Evolutionary conservation across 2,329 filamentous ascomycete genomes (phyloP).

Genomic region (Talaromyces sp.): DNA sequence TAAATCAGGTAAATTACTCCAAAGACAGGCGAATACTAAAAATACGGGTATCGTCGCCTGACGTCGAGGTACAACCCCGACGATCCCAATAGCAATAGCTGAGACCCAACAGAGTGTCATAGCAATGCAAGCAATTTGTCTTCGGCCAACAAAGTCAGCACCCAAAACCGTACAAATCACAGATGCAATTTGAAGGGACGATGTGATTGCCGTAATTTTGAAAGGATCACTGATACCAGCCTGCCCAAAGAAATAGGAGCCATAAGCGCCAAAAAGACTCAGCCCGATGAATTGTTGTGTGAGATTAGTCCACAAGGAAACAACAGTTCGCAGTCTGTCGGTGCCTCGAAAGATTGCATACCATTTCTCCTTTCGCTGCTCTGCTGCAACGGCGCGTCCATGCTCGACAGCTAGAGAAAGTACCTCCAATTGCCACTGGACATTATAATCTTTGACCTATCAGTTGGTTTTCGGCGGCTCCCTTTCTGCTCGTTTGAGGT

Average conservation of each 20-base stretch:
- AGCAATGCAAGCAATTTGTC: not conserved
- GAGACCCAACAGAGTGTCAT: not conserved
- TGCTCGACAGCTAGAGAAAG: conserved; percentile 11
- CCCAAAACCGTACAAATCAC: not conserved
- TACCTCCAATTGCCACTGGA: not conserved
- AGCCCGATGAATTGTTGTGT: conserved; percentile 24
- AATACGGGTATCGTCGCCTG: not conserved
- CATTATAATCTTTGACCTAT: not conserved
- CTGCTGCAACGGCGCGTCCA: conserved; percentile 12
- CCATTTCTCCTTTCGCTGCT: conserved; percentile 20
- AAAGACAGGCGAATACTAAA: not conserved
- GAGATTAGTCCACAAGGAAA: conserved; percentile 22
- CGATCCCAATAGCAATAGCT: not conserved
- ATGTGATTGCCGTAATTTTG: conserved; percentile 17
- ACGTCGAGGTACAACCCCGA: not conserved
- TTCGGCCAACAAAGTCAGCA: not conserved
- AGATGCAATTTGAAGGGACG: conserved; percentile 20
- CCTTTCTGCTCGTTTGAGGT: not conserved
- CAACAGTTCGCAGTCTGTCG: conserved; percentile 18
- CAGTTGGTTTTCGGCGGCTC: not conserved
- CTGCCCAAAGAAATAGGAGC: conserved; percentile 26
- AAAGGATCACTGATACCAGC: conserved; percentile 21
- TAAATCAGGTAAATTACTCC: not conserved
- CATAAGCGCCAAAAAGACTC: conserved; percentile 23
- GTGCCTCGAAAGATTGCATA: conserved; percentile 19